Percentiles rank a stretch among this genome's conserved stretches.
phyloP scores from a whole-genome alignment of 805 yeast species.

The Phaffomyces thermotolerans region DNA sequence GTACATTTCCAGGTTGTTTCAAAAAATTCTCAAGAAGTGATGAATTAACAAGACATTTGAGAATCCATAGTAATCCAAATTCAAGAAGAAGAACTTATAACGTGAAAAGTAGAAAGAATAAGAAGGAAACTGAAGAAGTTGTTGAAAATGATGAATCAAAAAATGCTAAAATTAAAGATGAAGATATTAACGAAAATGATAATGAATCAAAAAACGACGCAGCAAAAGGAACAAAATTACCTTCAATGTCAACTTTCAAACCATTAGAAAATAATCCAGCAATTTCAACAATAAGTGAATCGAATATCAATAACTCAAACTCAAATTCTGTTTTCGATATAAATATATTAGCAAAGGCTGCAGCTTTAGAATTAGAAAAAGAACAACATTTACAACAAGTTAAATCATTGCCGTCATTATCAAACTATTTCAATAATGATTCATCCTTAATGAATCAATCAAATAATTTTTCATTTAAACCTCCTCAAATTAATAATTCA shows the following conservation, averaged over 20 bases:
- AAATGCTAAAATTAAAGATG: not conserved
- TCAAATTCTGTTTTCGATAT: slow-evolving; percentile 21
- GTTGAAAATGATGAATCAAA: not conserved
- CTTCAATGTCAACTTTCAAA: slow-evolving; percentile 20
- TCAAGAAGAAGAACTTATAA: slow-evolving; percentile 52
- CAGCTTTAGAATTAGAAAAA: slow-evolving; percentile 24
- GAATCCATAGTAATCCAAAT: slow-evolving; percentile 68
- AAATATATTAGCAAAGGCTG: slow-evolving; percentile 25
- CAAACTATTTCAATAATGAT: slow-evolving; percentile 15
- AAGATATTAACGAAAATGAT: not conserved
- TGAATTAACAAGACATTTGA: slow-evolving; percentile 64
- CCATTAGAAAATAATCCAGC: slow-evolving; percentile 12
- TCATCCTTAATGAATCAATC: slow-evolving; percentile 1
- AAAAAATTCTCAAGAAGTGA: slow-evolving; percentile 66
- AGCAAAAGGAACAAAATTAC: not conserved
- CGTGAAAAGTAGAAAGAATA: slow-evolving; percentile 25
- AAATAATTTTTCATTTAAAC: slow-evolving; percentile 9
- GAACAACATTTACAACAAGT: slow-evolving; percentile 23
- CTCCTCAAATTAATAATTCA: slow-evolving; percentile 12
- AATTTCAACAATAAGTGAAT: not conserved
- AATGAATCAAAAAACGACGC: not conserved
- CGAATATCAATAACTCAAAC: not conserved
- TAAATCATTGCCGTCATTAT: slow-evolving; percentile 23
- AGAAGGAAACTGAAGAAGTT: not conserved
- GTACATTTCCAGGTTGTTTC: slow-evolving; percentile 63